Evolutionary conservation across 306 rosid species (phyloP), one percentile per base, ranked within the genome.

Genomic region (Castanea crenata): DNA sequence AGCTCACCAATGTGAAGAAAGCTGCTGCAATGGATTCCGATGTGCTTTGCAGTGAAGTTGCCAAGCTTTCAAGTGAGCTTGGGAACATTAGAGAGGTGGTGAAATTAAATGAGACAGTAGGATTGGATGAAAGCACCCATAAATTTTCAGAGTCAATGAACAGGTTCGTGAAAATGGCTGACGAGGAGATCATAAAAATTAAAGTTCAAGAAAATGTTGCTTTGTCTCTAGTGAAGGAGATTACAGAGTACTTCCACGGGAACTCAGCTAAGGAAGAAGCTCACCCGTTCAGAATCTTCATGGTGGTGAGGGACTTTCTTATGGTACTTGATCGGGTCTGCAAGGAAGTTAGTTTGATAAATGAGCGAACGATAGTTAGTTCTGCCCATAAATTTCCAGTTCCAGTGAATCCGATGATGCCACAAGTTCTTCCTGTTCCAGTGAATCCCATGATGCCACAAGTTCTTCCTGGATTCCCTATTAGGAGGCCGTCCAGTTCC

Each of bases 201-300:
- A 96, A 88, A 89, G 98, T 96, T 9, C 98, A 91, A 78, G 99
- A 93, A 78, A 95, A 93, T 71, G 98, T 90, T 76, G 96, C 97
- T 5, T 2, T 95, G 61, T 88, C 97, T 20, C 85, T 95, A 19
- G 99, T 95, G 82, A 95, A 91, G 87, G 99, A 95, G 88, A 91
- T 95, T 46, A 93, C 99, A 0, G 98, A 93, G 84, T 95, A 95
- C 76, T 95, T 95, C 86, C 99, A 95, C 62, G 99, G 99, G 38
- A 87, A 95, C 89, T 90, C 91, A 9, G 80, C 99, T 0, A 95
- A 86, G 81, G 99, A 93, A 92, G 99, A 93, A 82, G 98, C 99
- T 85, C 98, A 95, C 84, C 99, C 99, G 0, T 93, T 93, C 69
- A 86, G 99, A 88, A 95, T 95, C 77, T 95, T 93, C 89, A 73